These are phyloP conservation scores for Nadsonia fulvescens DNA, from an alignment of 805 yeast species.

Conservation along the genomic window DNA sequence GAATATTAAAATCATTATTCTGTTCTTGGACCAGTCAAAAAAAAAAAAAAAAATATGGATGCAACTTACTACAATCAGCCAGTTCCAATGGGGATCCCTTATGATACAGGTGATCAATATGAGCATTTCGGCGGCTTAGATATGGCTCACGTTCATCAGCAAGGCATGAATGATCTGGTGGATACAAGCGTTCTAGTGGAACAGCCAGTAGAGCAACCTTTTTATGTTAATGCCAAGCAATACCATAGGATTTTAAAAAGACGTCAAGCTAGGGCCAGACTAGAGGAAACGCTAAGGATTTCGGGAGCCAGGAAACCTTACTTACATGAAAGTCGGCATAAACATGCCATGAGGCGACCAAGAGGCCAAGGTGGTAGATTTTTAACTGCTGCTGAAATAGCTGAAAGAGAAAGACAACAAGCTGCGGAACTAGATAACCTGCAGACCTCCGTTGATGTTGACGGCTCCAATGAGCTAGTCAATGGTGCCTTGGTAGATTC, in stretches of 20 bases:
- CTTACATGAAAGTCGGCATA: constrained; percentile 90
- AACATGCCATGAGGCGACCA: constrained; percentile 98
- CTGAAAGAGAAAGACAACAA: constrained; percentile 31
- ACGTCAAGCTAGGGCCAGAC: constrained; percentile 79
- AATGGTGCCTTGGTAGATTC: too few relatives aligned
- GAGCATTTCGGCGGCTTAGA: too few relatives aligned
- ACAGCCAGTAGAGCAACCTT: constrained; percentile 61
- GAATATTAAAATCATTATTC: too few relatives aligned
- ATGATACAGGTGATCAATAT: too few relatives aligned
- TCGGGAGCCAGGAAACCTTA: constrained; percentile 88
- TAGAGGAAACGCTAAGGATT: constrained; percentile 74
- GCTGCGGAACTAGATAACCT: constrained; percentile 12
- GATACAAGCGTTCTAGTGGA: too few relatives aligned
- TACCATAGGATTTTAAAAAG: constrained; percentile 88
- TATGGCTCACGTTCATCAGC: too few relatives aligned
- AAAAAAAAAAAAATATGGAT: too few relatives aligned
- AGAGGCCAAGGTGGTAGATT: constrained; percentile 98
- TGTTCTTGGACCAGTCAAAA: too few relatives aligned
- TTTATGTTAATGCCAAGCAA: constrained; percentile 94
- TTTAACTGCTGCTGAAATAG: constrained; percentile 76
- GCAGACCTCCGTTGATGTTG: constrained; percentile 84
- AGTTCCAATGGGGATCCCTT: too few relatives aligned
- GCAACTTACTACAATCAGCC: too few relatives aligned
- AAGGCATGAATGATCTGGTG: too few relatives aligned
- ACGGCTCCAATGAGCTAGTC: constrained; percentile 90